A percentile compares a stretch with the other conserved stretches of the same genome.
Evolutionary conservation across 306 rosid genomes (phyloP).

Genomic region (Cicer cuneatum): DNA sequence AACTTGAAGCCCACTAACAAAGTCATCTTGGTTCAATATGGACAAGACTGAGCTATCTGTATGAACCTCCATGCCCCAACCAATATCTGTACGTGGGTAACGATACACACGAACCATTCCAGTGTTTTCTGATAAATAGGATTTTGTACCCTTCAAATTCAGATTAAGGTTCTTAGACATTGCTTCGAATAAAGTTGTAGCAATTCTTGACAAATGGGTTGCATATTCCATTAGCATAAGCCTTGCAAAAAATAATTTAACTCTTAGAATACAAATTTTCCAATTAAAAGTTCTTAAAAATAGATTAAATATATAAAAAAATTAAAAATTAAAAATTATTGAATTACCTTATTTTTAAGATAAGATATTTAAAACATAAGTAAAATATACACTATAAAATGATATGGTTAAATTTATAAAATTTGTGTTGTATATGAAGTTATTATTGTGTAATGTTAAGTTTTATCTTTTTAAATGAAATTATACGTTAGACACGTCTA

Average conservation of each 20-base stretch:
- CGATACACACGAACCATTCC: constrained; percentile 71
- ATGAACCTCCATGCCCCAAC: constrained; percentile 69
- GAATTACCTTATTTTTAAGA: too few relatives aligned
- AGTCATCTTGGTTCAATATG: constrained; percentile 44
- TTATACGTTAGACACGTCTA: too few relatives aligned
- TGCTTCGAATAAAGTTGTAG: constrained; percentile 47
- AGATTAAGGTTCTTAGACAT: constrained; percentile 57
- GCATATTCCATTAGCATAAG: constrained; percentile 60
- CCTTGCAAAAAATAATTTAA: constrained; percentile 42
- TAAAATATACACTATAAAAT: too few relatives aligned
- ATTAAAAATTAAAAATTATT: too few relatives aligned
- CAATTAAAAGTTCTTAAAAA: too few relatives aligned
- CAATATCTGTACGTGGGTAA: constrained; percentile 51
- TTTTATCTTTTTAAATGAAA: too few relatives aligned
- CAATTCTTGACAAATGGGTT: constrained; percentile 54
- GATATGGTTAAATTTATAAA: too few relatives aligned
- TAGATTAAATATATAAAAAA: too few relatives aligned
- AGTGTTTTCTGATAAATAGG: constrained; percentile 52
- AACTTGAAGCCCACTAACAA: constrained; percentile 65
- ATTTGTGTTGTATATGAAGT: too few relatives aligned
- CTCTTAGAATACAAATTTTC: not conserved
- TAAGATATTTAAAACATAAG: too few relatives aligned
- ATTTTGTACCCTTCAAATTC: constrained; percentile 35
- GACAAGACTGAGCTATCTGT: constrained; percentile 65
- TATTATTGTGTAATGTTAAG: too few relatives aligned